phyloP scores from a whole-genome alignment of 2,329 filamentous ascomycete species.

The Aspergillus felis region DNA sequence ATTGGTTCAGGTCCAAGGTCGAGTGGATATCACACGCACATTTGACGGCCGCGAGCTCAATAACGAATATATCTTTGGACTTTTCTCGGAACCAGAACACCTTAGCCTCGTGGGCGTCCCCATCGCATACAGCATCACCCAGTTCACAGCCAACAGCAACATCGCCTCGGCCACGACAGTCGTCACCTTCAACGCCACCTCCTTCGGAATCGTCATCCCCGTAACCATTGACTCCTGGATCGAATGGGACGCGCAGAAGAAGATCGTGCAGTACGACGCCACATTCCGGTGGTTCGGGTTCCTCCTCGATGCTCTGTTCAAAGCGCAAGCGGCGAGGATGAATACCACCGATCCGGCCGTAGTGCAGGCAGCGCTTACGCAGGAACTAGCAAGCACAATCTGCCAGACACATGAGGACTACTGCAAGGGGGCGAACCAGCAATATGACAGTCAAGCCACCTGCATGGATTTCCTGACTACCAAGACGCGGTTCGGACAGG shows the following conservation, averaged over 20 bases:
- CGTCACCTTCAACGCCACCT: conserved; percentile 22
- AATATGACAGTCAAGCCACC: conserved; percentile 14
- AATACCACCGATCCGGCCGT: conserved; percentile 10
- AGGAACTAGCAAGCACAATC: conserved; percentile 16
- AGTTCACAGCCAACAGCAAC: conserved; percentile 20
- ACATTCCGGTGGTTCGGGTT: conserved; percentile 25
- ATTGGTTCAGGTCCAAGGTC: conserved; percentile 19
- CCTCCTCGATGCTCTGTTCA: conserved; percentile 16
- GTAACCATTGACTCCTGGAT: conserved; percentile 28
- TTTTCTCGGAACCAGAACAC: conserved; percentile 17
- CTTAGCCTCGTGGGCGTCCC: conserved; percentile 21
- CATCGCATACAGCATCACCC: conserved; percentile 22
- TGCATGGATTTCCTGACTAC: conserved; percentile 19
- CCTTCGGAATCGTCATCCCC: conserved; percentile 17
- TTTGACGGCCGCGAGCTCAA: conserved; percentile 24
- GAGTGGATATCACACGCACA: conserved; percentile 24
- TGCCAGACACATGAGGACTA: conserved; percentile 18
- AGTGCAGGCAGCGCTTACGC: background rate
- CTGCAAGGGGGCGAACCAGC: conserved; percentile 17
- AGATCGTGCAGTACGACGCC: conserved; percentile 23
- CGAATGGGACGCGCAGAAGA: conserved; percentile 16
- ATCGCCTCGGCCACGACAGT: conserved; percentile 20
- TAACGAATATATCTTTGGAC: conserved; percentile 26
- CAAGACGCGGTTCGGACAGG: conserved; percentile 20
- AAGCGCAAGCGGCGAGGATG: conserved; percentile 12